Conservation (phyloP, 192 early-diverging fungal genomes). For the Borealophlyctis nickersoniae region DNA sequence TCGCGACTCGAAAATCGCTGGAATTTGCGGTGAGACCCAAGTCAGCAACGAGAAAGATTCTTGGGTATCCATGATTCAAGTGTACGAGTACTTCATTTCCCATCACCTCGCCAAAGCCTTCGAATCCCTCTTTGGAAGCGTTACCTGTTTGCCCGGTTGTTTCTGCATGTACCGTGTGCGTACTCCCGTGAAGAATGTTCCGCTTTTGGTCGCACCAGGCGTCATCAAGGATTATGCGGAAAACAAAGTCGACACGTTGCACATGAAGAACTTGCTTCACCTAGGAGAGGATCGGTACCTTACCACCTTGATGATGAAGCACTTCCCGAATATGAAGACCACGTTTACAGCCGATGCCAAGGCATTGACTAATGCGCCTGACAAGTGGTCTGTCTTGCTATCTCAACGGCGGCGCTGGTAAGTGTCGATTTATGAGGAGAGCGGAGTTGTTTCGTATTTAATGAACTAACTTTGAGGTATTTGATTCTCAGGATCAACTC, state of each 20-base stretch:
- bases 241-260: slow-evolving; percentile 89
- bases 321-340: slow-evolving; percentile 93
- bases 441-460: neutral
- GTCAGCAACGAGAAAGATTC: slow-evolving; percentile 89
- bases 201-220: slow-evolving; percentile 76
- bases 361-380: slow-evolving; percentile 88
- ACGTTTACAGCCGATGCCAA: slow-evolving; percentile 88
- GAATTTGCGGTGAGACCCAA: slow-evolving; percentile 93
- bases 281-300: slow-evolving; percentile 97
- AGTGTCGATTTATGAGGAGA: too few relatives aligned
- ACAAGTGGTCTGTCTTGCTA: slow-evolving; percentile 81
- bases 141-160: slow-evolving; percentile 80
- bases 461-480: neutral
- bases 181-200: slow-evolving; percentile 67
- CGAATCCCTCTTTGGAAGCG: slow-evolving; percentile 62
- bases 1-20: slow-evolving; percentile 88
- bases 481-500: slow-evolving; percentile 72
- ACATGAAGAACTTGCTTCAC: slow-evolving; percentile 94
- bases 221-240: slow-evolving; percentile 86
- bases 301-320: slow-evolving; percentile 95
- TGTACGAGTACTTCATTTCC: slow-evolving; percentile 81
- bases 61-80: slow-evolving; percentile 93
- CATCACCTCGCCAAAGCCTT: slow-evolving; percentile 62
- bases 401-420: slow-evolving; percentile 94
- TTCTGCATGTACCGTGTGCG: slow-evolving; percentile 98